Evolutionary conservation across 805 yeast genomes (phyloP).

Genomic region (Sungouiella blattae): DNA sequence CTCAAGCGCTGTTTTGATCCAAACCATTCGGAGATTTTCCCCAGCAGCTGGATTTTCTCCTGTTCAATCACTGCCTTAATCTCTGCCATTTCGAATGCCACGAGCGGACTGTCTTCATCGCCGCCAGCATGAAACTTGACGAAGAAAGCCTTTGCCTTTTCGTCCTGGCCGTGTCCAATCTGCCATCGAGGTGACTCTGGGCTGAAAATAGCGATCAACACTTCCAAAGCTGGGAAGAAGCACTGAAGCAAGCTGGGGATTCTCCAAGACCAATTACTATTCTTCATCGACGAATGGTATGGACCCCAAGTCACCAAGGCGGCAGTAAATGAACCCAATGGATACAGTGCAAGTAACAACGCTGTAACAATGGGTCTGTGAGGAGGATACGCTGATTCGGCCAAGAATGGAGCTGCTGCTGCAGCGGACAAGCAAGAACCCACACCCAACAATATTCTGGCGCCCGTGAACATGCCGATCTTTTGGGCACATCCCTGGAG

Average conservation of each 20-base stretch:
- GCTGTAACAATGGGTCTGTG: not conserved
- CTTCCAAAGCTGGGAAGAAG: constrained; percentile 40
- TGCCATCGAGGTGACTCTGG: constrained; percentile 2
- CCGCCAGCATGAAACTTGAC: constrained; percentile 4
- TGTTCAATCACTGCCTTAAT: constrained; percentile 3
- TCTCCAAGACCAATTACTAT: constrained; percentile 46
- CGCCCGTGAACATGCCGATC: not conserved
- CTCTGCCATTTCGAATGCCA: constrained; percentile 2
- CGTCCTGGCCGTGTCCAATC: not conserved
- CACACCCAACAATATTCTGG: not conserved
- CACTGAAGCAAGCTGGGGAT: constrained; percentile 51
- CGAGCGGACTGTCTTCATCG: constrained; percentile 1
- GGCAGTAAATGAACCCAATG: constrained; percentile 2
- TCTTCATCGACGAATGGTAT: not conserved
- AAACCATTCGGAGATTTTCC: constrained; percentile 2
- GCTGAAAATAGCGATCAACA: constrained; percentile 3
- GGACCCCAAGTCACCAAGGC: constrained; percentile 2
- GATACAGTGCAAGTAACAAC: not conserved
- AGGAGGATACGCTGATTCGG: not conserved
- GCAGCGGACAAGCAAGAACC: not conserved
- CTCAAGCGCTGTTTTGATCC: not conserved
- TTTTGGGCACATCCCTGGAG: not conserved
- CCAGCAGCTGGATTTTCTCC: not conserved
- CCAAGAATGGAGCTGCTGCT: not conserved
- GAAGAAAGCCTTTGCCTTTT: constrained; percentile 1